phyloP scores from a whole-genome alignment of 768 basidiomycete species.

The Mycena maculata region DNA sequence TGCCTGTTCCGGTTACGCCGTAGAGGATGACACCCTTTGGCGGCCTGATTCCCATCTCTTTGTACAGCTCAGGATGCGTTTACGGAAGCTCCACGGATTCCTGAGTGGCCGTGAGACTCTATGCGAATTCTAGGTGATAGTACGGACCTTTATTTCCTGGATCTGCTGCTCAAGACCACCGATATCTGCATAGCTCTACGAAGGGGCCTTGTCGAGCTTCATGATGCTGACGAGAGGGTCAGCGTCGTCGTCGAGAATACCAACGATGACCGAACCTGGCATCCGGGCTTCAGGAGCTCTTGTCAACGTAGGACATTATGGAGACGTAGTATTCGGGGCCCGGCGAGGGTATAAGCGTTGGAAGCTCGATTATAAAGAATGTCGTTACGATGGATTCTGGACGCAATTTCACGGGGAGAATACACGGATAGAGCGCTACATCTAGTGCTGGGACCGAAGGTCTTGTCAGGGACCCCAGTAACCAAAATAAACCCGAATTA shows the following conservation, averaged over 20 bases:
- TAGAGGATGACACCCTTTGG: constrained; percentile 99
- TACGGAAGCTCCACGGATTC: constrained; percentile 98
- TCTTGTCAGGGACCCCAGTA: too few species aligned
- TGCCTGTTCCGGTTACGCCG: constrained; percentile 97
- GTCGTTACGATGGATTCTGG: too few species aligned
- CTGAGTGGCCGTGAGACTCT: constrained; percentile 50
- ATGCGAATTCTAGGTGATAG: background rate
- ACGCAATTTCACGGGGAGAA: too few species aligned
- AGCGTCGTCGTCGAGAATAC: constrained; percentile 90
- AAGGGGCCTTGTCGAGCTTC: constrained; percentile 99
- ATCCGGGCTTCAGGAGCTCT: constrained; percentile 97
- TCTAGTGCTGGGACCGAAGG: too few species aligned
- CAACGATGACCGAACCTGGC: constrained; percentile 91
- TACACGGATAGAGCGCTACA: too few species aligned
- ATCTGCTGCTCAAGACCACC: constrained; percentile 97
- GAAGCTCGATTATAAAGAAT: too few species aligned
- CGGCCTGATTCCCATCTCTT: constrained; percentile 99
- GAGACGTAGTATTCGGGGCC: constrained; percentile 98
- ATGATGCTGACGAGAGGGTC: constrained; percentile 98
- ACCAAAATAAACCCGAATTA: too few species aligned
- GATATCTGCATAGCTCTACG: constrained; percentile 98
- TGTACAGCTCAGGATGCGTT: constrained; percentile 97
- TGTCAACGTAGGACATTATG: constrained; percentile 98
- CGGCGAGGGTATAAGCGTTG: too few species aligned
- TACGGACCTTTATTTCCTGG: constrained; percentile 99